phyloP scores from a whole-genome alignment of 1,139 yeast species.

The Sugiyamaella pinicola region DNA sequence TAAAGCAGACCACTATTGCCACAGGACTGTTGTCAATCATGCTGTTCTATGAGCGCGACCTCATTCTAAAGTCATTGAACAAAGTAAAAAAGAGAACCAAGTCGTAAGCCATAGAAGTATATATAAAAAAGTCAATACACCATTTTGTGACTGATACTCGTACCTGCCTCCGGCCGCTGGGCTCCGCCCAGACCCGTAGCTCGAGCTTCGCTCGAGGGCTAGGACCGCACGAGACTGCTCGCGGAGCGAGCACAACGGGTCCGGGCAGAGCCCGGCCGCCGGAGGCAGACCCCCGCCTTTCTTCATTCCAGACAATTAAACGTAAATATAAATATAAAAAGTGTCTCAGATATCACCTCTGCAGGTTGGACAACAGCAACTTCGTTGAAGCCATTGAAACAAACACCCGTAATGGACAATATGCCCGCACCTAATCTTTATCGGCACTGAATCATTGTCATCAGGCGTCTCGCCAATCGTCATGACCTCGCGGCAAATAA shows the following conservation, averaged over 20 bases:
- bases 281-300: no score
- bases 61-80: constrained; percentile 4
- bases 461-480: constrained; percentile 10
- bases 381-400: constrained; percentile 80
- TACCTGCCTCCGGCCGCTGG: no score
- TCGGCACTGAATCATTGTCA: constrained; percentile 19
- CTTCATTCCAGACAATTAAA: no score
- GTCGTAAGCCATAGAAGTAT: not conserved
- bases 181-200: no score
- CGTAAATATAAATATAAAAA: constrained; percentile 8
- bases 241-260: no score
- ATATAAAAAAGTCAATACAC: constrained; percentile 13
- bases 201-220: no score
- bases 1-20: constrained; percentile 20
- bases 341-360: constrained; percentile 24
- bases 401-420: constrained; percentile 78
- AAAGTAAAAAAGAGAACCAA: not conserved
- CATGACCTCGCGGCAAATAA: constrained; percentile 55
- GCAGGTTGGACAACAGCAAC: constrained; percentile 49
- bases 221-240: no score
- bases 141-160: no score
- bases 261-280: no score
- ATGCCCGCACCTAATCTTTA: constrained; percentile 65
- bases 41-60: constrained; percentile 9
- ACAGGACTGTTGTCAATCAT: constrained; percentile 2